phyloP scores from a whole-genome alignment of 495 filamentous ascomycete species.

The Aspergillus olivimuriae region DNA sequence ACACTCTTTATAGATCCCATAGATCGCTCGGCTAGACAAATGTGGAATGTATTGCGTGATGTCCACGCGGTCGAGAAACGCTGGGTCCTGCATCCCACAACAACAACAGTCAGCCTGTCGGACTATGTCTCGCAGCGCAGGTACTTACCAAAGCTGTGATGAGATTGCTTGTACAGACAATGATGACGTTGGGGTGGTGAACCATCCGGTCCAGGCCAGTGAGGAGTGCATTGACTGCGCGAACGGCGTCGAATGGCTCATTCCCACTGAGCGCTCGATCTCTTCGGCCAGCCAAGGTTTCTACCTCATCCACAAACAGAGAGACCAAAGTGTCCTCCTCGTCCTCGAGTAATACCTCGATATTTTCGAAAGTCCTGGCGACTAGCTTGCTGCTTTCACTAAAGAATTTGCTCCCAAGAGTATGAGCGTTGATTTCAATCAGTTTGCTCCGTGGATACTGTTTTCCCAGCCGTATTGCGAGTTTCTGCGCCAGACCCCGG shows the following conservation, averaged over 20 bases:
- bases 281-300: conserved; percentile 43
- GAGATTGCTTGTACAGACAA: conserved; percentile 50
- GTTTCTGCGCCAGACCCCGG: conserved; percentile 48
- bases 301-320: conserved; percentile 52
- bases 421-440: conserved; percentile 45
- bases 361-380: conserved; percentile 40
- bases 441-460: conserved; percentile 36
- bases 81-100: conserved; percentile 25
- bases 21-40: conserved; percentile 31
- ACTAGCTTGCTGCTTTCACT: conserved; percentile 52
- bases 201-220: conserved; percentile 35
- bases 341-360: conserved; percentile 34
- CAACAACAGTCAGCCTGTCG: background rate
- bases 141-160: conserved; percentile 27
- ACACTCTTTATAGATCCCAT: conserved; percentile 45
- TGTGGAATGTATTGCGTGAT: conserved; percentile 43
- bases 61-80: conserved; percentile 52
- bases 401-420: conserved; percentile 48
- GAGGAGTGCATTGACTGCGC: conserved; percentile 30
- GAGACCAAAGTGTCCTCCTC: conserved; percentile 41
- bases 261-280: conserved; percentile 32
- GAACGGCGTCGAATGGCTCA: conserved; percentile 44
- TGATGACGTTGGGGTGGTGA: conserved; percentile 36
- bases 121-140: background rate
- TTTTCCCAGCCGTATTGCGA: conserved; percentile 48